Conservation (phyloP, 257 asterid species). For the Petunia axillaris region DNA sequence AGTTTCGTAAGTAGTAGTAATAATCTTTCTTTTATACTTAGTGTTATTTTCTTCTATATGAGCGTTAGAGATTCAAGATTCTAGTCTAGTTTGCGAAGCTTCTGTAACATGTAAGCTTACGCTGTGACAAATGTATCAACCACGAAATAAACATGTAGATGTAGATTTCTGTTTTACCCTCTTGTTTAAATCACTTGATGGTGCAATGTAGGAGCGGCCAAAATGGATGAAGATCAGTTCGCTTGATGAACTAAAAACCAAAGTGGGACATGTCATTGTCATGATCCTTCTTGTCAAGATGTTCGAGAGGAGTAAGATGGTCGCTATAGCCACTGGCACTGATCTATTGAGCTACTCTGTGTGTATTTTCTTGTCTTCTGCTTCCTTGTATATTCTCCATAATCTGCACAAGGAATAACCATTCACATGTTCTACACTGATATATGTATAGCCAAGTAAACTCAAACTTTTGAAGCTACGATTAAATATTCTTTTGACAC, state of each 20-base stretch:
- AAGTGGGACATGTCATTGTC: slow-evolving; percentile 94
- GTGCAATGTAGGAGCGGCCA: slow-evolving; percentile 77
- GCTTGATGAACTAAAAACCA: slow-evolving; percentile 86
- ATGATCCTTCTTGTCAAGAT: slow-evolving; percentile 97
- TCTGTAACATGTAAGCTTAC: not conserved
- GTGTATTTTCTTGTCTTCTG: slow-evolving; percentile 87
- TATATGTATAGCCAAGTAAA: not conserved
- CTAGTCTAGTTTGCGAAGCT: not conserved
- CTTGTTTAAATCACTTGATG: not conserved
- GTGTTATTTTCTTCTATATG: not conserved
- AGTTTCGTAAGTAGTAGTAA: not conserved
- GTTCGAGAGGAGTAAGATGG: slow-evolving; percentile 99
- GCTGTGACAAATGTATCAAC: not conserved
- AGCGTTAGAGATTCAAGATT: not conserved
- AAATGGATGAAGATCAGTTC: slow-evolving; percentile 97
- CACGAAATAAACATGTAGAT: not conserved
- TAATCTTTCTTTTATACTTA: not conserved
- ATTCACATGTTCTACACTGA: slow-evolving; percentile 1
- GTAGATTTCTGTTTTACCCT: not conserved
- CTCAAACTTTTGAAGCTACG: slow-evolving; percentile 18
- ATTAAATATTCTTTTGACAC: not conserved
- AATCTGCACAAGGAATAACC: slow-evolving; percentile 71
- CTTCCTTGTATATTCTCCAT: slow-evolving; percentile 91
- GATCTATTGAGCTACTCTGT: slow-evolving; percentile 84
- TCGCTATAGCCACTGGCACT: slow-evolving; percentile 77